Conservation (phyloP, 139 green algal genomes). For the Eudorina sp. region DNA sequence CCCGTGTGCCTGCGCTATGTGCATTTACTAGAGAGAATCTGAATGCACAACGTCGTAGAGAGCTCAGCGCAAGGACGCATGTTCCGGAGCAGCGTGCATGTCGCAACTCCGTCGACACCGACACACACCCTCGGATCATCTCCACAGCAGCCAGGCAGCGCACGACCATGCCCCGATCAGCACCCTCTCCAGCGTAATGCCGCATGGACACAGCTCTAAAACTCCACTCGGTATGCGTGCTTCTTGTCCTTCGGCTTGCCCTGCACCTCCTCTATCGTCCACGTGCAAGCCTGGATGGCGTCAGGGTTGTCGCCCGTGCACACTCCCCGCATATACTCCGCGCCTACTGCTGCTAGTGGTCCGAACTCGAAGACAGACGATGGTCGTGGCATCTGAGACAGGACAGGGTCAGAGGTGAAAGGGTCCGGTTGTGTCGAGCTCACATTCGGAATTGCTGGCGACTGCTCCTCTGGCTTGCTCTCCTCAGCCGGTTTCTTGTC, state of each 20-base stretch:
- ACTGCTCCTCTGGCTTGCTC: not conserved
- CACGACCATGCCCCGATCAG: no score
- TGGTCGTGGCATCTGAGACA: conserved; percentile 48
- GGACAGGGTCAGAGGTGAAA: conserved; percentile 18
- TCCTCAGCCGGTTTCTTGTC: conserved; percentile 21
- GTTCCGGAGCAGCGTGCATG: no score
- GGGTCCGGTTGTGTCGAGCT: conserved; percentile 13
- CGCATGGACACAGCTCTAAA: not conserved
- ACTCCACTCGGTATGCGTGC: conserved; percentile 30
- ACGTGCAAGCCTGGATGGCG: conserved; percentile 73
- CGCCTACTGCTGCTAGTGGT: conserved; percentile 43
- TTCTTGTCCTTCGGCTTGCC: conserved; percentile 47
- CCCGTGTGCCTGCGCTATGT: no score
- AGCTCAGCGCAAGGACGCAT: no score
- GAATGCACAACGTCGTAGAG: no score
- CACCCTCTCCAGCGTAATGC: no score
- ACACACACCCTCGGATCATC: no score
- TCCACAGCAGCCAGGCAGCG: no score
- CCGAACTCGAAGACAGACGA: conserved; percentile 73
- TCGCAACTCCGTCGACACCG: no score
- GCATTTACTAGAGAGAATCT: no score
- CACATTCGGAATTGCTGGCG: not conserved
- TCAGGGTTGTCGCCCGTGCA: conserved; percentile 71
- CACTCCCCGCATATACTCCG: conserved; percentile 58
- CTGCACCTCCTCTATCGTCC: conserved; percentile 62